phyloP scores from a whole-genome alignment of 192 early-diverging fungal species.

The Gaertneriomyces semiglobifer region DNA sequence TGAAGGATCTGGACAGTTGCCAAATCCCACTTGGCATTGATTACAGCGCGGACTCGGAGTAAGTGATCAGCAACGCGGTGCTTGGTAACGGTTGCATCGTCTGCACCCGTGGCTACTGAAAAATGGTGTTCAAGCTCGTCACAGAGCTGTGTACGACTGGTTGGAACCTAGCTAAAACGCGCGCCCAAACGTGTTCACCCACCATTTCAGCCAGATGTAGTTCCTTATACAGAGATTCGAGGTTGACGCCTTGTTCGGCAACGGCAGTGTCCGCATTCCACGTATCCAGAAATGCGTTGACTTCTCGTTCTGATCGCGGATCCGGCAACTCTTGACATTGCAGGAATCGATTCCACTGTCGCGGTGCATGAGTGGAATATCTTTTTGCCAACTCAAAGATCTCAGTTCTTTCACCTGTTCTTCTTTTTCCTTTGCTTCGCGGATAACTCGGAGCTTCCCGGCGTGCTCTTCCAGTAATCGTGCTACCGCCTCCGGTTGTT shows the following conservation, averaged over 20 bases:
- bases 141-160: slow-evolving; percentile 16
- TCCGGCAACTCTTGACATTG: slow-evolving; percentile 48
- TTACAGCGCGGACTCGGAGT: slow-evolving; percentile 28
- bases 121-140: slow-evolving; percentile 13
- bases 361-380: neutral
- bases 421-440: neutral
- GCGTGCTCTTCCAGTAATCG: slow-evolving; percentile 12
- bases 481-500: slow-evolving; percentile 29
- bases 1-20: slow-evolving; percentile 41
- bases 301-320: slow-evolving; percentile 43
- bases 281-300: slow-evolving; percentile 46
- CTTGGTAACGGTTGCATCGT: neutral
- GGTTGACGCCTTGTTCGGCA: slow-evolving; percentile 36
- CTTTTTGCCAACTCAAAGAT: neutral
- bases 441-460: slow-evolving; percentile 4
- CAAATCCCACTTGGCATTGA: slow-evolving; percentile 45
- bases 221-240: slow-evolving; percentile 29
- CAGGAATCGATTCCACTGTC: slow-evolving; percentile 48
- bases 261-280: slow-evolving; percentile 38
- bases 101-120: neutral
- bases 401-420: neutral
- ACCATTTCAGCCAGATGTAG: slow-evolving; percentile 42
- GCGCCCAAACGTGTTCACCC: neutral
- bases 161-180: neutral
- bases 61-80: slow-evolving; percentile 19